Conservation (phyloP, 2,329 filamentous ascomycete species). For the Raffaelea arxii region DNA sequence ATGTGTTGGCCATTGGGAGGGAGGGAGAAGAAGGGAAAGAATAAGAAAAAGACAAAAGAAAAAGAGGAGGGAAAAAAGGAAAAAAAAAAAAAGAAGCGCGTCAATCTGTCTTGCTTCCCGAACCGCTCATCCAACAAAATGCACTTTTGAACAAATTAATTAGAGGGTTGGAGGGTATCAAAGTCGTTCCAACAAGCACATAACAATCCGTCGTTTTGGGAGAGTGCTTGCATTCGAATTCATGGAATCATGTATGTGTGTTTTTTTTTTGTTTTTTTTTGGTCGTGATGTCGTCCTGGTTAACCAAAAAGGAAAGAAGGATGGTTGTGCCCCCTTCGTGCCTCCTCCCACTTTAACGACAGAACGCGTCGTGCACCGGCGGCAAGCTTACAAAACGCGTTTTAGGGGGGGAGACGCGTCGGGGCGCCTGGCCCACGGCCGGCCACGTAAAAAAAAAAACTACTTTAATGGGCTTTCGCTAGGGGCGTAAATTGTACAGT, state of each 20-base stretch:
- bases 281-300: not conserved
- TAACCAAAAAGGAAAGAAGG: not conserved
- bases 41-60: not conserved
- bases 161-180: not conserved
- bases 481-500: not conserved
- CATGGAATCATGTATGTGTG: not conserved
- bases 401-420: constrained; percentile 5
- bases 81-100: not conserved
- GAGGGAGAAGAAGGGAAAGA: not conserved
- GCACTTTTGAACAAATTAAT: not conserved
- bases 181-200: too few species aligned
- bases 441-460: not conserved
- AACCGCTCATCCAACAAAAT: too few species aligned
- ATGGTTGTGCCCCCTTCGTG: constrained; percentile 4
- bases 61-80: not conserved
- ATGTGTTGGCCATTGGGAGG: constrained; percentile 46
- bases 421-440: constrained; percentile 1
- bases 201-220: not conserved
- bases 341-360: constrained; percentile 7
- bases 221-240: not conserved
- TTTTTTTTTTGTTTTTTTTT: not conserved
- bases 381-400: constrained; percentile 6
- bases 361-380: constrained; percentile 8
- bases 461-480: too few species aligned
- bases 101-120: constrained; percentile 2